Percentiles rank a stretch among this genome's conserved stretches.
Conservation (phyloP, 306 rosid species). For the Herpetospermum pedunculosum region DNA sequence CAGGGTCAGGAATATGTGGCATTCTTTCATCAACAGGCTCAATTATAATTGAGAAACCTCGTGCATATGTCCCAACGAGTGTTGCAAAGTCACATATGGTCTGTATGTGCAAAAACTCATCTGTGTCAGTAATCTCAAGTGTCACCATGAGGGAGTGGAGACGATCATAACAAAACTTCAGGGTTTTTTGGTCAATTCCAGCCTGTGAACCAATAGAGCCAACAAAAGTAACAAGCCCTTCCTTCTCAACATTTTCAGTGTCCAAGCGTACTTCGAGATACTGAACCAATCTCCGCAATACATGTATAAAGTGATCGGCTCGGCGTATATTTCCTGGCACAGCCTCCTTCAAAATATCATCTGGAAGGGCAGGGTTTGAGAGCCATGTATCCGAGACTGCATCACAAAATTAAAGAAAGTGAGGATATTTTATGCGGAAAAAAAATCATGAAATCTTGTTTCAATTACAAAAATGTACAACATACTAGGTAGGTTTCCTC, state of each 20-base stretch:
- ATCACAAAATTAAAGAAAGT: slow-evolving; percentile 16
- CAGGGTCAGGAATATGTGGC: slow-evolving; percentile 99
- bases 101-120: slow-evolving; percentile 82
- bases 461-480: slow-evolving; percentile 6
- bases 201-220: slow-evolving; percentile 50
- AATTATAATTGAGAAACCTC: slow-evolving; percentile 86
- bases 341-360: slow-evolving; percentile 89
- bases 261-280: slow-evolving; percentile 84
- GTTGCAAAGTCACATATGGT: slow-evolving; percentile 94
- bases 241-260: slow-evolving; percentile 88
- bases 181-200: slow-evolving; percentile 90
- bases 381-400: slow-evolving; percentile 76
- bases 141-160: slow-evolving; percentile 93
- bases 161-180: slow-evolving; percentile 90
- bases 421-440: not conserved
- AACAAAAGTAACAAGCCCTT: slow-evolving; percentile 63
- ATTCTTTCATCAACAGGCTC: slow-evolving; percentile 96
- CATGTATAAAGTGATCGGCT: slow-evolving; percentile 83
- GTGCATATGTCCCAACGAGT: slow-evolving; percentile 83
- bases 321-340: slow-evolving; percentile 95
- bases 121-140: slow-evolving; percentile 84
- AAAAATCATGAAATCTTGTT: not conserved
- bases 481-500: slow-evolving; percentile 77
- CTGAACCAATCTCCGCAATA: slow-evolving; percentile 74
- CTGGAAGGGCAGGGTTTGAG: slow-evolving; percentile 89